A percentile compares a stretch with the other conserved stretches of the same genome.
Evolutionary conservation across 2,329 filamentous ascomycete genomes (phyloP).

Genomic region (Colletotrichum kahawae): DNA sequence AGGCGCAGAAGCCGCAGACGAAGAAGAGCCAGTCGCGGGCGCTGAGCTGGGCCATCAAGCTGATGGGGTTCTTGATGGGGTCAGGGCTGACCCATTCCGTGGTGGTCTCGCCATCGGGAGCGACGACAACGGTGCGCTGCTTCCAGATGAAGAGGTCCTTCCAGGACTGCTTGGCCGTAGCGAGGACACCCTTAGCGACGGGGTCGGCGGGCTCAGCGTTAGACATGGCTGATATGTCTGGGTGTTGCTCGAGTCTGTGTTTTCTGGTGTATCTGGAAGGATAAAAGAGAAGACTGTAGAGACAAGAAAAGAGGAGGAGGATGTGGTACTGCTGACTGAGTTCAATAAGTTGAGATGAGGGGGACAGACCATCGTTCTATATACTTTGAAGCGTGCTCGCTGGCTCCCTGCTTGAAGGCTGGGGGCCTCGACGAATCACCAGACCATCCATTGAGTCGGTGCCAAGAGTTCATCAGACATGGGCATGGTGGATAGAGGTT

Average conservation of each 20-base stretch:
- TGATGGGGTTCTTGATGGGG: slow-evolving; percentile 73
- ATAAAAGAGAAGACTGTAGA: not conserved
- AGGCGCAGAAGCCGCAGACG: slow-evolving; percentile 74
- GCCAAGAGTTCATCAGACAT: slow-evolving; percentile 18
- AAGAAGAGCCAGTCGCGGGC: slow-evolving; percentile 77
- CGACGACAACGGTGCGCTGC: slow-evolving; percentile 71
- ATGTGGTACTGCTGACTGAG: not conserved
- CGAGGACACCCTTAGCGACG: slow-evolving; percentile 66
- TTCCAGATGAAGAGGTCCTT: slow-evolving; percentile 75
- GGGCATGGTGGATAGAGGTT: slow-evolving; percentile 10
- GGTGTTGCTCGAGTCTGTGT: not conserved
- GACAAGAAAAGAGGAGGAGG: not conserved
- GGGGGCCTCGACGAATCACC: not conserved
- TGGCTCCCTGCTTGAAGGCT: not conserved
- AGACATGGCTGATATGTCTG: slow-evolving; percentile 15
- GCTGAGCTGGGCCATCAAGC: slow-evolving; percentile 67
- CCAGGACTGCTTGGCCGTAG: slow-evolving; percentile 69
- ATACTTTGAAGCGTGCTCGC: not conserved
- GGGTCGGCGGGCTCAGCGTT: slow-evolving; percentile 64
- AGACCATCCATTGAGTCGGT: slow-evolving; percentile 3
- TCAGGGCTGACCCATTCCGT: slow-evolving; percentile 73
- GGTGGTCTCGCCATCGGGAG: slow-evolving; percentile 66
- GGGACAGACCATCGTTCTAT: not conserved
- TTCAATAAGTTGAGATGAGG: not conserved
- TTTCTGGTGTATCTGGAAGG: not conserved